Conservation (phyloP, 192 early-diverging fungal genomes). For the Rhizoclosmatium globosum region DNA sequence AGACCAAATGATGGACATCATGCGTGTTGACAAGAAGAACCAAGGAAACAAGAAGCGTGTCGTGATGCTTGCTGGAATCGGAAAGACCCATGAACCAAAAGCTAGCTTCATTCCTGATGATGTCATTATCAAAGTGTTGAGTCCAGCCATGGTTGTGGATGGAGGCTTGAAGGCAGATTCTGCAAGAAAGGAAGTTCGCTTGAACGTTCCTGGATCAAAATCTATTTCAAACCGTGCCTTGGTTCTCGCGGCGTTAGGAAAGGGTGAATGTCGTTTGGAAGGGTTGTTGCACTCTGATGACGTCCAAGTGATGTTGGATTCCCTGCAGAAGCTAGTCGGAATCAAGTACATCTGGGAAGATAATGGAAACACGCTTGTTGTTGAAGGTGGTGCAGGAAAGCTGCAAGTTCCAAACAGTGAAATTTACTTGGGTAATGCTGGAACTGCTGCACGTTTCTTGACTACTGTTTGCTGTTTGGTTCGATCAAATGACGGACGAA, state of each 20-base stretch:
- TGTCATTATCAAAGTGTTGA: constrained; percentile 84
- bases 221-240: constrained; percentile 98
- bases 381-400: constrained; percentile 81
- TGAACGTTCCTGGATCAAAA: constrained; percentile 92
- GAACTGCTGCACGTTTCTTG: constrained; percentile 95
- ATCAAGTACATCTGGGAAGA: constrained; percentile 92
- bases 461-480: constrained; percentile 86
- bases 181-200: constrained; percentile 55
- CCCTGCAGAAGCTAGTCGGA: constrained; percentile 87
- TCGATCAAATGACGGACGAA: background rate
- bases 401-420: constrained; percentile 78
- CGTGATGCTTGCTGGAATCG: constrained; percentile 85
- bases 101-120: constrained; percentile 86
- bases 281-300: constrained; percentile 97
- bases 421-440: constrained; percentile 96
- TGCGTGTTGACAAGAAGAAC: constrained; percentile 97
- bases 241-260: constrained; percentile 87
- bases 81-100: constrained; percentile 82
- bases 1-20: constrained; percentile 87
- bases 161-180: constrained; percentile 37
- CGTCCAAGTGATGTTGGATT: constrained; percentile 95
- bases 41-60: constrained; percentile 90
- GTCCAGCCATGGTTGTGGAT: constrained; percentile 72
- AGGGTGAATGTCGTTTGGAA: constrained; percentile 80
- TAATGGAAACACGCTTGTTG: constrained; percentile 86